Evolutionary conservation across 2,329 filamentous ascomycete species (phyloP).

Genomic region (Tolypocladium ovalisporum): DNA sequence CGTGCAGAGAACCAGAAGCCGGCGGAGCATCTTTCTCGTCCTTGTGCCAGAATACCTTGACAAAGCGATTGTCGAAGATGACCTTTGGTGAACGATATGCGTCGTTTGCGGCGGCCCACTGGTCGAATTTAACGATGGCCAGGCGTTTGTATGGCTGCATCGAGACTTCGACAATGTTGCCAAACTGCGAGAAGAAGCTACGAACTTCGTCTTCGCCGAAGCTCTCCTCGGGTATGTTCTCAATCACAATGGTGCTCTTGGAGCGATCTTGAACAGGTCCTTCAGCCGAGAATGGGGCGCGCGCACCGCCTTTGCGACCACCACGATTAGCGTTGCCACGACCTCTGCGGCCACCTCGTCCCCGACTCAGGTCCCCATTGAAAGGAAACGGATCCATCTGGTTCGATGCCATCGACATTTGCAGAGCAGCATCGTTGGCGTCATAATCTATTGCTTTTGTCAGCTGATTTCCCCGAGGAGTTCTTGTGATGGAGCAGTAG

Average conservation of each 20-base stretch:
- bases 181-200: conserved; percentile 63
- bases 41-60: conserved; percentile 73
- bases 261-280: conserved; percentile 51
- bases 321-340: conserved; percentile 16
- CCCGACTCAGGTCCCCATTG: conserved; percentile 15
- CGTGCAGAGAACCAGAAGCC: conserved; percentile 13
- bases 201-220: conserved; percentile 55
- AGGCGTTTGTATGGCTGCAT: conserved; percentile 57
- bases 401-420: conserved; percentile 8
- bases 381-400: conserved; percentile 10
- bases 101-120: conserved; percentile 53
- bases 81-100: conserved; percentile 70
- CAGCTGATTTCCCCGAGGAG: conserved; percentile 1
- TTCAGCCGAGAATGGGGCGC: conserved; percentile 52
- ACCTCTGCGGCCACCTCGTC: conserved; percentile 24
- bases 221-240: conserved; percentile 64
- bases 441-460: conserved; percentile 18
- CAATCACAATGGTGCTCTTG: conserved; percentile 61
- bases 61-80: conserved; percentile 77
- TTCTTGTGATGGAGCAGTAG: background rate
- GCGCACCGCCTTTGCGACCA: conserved; percentile 23
- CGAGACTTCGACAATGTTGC: conserved; percentile 49
- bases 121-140: conserved; percentile 59
- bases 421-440: conserved; percentile 16
- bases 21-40: conserved; percentile 29